Base-by-base conservation (phyloP, 2,329 filamentous ascomycete genomes). In the Stromatinia cepivora region DNA sequence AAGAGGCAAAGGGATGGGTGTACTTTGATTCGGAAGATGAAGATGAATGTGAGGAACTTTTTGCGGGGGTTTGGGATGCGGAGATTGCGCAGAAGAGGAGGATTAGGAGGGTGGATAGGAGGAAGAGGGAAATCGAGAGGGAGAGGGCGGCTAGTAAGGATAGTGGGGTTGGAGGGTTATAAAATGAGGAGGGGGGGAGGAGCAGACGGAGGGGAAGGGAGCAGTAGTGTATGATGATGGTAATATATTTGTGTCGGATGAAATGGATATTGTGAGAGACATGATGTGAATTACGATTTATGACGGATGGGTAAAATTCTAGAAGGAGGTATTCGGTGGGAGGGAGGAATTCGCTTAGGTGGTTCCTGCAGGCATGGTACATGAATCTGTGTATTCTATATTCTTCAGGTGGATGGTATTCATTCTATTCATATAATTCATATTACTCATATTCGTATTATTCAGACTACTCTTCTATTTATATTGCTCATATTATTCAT, bases 41-140 rank as follows among this genome's bases (percentile, higher is more conserved):
- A 70, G 87, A 90, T 52, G 88, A 90, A 76, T 89, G 88, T 66
- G 88, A 90, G 68, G 88, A 90, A 56, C 79, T 90, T 46, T 90
- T 90, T 77, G 80, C 83, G 0, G 88, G 88, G 1, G 81, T 81
- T 6, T 90, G 88, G 88, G 84, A 89, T 74, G 79, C 86, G 2
- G 82, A 83, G 22, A 67, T 74, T 64, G 76, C 76, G 54, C 71
- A 70, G 52, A 78, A 75, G 71, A 74, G 77, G 67, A 74, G 77
- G 17, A 66, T 70, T 22, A 73, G 72, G 58, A 77, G 67, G 58
- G 69, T 72, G 15, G 59, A 65, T 22, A 46, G 58, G 52, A 69
- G 67, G 61, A 67, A 36, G 53, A 65, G 42, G 52, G 64, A 67
- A 15, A 34, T 46, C 6, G 58, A 62, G 58, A 77, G 69, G 52